Evolutionary conservation across 805 yeast genomes (phyloP).

Genomic region (Candida sanyiensis): DNA sequence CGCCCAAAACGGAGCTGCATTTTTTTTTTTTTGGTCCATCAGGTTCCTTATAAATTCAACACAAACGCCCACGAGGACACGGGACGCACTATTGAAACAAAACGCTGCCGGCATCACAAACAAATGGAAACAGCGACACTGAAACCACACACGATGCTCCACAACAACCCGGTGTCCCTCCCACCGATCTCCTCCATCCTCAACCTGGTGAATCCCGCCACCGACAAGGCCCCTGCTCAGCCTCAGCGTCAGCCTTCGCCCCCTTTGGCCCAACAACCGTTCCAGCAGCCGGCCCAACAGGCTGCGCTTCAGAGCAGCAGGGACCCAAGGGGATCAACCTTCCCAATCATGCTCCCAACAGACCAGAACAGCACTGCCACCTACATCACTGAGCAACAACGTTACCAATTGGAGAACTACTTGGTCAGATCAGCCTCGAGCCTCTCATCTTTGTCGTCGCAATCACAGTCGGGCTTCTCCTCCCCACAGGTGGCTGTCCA

Average conservation of each 20-base stretch:
- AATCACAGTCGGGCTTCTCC: conserved; percentile 1
- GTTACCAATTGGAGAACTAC: conserved; percentile 6
- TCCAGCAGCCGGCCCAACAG: no score
- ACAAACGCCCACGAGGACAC: background rate
- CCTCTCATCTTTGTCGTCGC: background rate
- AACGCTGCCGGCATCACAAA: no score
- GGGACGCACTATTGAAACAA: no score
- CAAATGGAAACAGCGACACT: background rate
- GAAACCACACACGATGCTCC: conserved; percentile 3
- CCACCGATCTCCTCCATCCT: conserved; percentile 16
- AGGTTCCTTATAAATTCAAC: background rate
- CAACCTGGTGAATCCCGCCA: conserved; percentile 1
- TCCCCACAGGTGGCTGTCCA: background rate
- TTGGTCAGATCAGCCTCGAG: background rate
- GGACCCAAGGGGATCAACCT: background rate
- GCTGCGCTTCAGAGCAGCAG: background rate
- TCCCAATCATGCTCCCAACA: conserved; percentile 2
- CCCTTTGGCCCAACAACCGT: conserved; percentile 4
- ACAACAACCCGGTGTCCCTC: conserved; percentile 5
- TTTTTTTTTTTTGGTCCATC: background rate
- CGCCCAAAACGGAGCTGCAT: background rate
- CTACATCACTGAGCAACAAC: conserved; percentile 6
- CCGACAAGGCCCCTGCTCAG: conserved; percentile 1
- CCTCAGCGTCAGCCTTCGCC: no score
- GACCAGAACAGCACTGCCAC: conserved; percentile 1